Base-by-base conservation (phyloP, 371 early-diverging fungal genomes). In the Phascolomyces articulosus region DNA sequence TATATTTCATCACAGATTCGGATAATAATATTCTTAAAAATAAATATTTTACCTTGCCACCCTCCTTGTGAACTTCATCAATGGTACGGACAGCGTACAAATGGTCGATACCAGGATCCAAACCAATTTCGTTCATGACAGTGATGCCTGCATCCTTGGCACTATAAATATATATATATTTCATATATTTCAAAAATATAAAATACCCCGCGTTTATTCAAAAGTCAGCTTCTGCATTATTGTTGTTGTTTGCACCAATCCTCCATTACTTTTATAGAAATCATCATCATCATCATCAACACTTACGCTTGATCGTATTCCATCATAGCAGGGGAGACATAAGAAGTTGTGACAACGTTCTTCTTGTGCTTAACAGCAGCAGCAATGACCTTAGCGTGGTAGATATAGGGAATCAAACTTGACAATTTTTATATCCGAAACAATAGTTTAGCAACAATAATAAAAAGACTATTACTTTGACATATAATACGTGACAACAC, bases 31-130 rank as follows among this genome's bases (percentile, higher is more conserved):
- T n/a, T n/a, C n/a, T n/a, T n/a, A n/a, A n/a, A n/a, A n/a, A n/a
- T n/a, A n/a, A n/a, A n/a, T n/a, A n/a, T n/a, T n/a, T 74, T 80
- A 90, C 87, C 85, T 96, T 94, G 63, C 97, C 97, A 58, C 95
- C 96, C 66, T 86, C 83, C 10, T 74, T 82, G 68, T 93, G 96
- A 53, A 97, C 93, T 73, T 94, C 91, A 65, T 93, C 89, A 65
- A 96, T 94, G 24, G 90, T 86, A 71, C 91, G 85, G 73, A 92
- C 84, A 64, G 97, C 95, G 38, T 93, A 93, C 77, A 95, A 78
- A 74, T 95, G 96, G 72, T 96, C 97, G 73, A 96, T 93, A 67
- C 97, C 96, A 49, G 97, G 97, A 85, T 96, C 97, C 38, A 96
- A 83, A 66, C 97, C 97, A 66, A 96, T 91, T 76, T 96, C 97